Base-by-base conservation (phyloP, 192 early-diverging fungal genomes). In the Umbelopsis sp. region DNA sequence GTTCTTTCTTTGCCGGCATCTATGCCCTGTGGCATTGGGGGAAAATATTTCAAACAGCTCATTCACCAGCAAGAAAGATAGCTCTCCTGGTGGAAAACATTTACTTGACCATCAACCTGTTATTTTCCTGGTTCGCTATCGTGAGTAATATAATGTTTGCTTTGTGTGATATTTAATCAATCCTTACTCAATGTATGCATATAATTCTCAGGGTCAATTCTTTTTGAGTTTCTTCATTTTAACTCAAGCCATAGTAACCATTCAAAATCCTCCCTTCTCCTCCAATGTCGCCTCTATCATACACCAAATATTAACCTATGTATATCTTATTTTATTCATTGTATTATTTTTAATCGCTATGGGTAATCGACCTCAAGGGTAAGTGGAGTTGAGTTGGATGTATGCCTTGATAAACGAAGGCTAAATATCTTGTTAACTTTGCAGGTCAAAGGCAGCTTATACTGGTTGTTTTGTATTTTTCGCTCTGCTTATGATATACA, bases 281-380 rank as follows among this genome's bases (percentile, higher is more conserved):
- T 82, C 80, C 31, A 75, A 72, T 34, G 85, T 74, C 26, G 88
- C 90, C 25, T 75, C 81, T 45, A 77, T 78, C 36, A 81, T 95
- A 1, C 89, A 91, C 74, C 74, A 84, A 68, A 75, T 91, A 11
- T 84, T 95, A 71, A 81, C 86, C 8, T 82, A 87, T 68, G 75
- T 93, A 36, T 97, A 96, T 75, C 77, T 92, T 31, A 77, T 92
- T 66, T 86, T 93, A 34, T 80, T 97, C 51, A 85, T 93, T 32
- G 83, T 86, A 68, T 87, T 91, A 78, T 92, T 96, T 77, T 86
- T 97, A 25, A 83, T 90, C 25, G 91, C 93, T 70, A 74, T 97
- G 72, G 96, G 96, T 53, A 97, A 97, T 79, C 87, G 94, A 29
- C 96, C 96, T 14, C 92, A 95, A 76, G 95, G 93, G 68, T 77